Evolutionary conservation across 1,139 yeast genomes (phyloP), one percentile per base, ranked within the genome.

Genomic region (Geotrichum aggregatum): DNA sequence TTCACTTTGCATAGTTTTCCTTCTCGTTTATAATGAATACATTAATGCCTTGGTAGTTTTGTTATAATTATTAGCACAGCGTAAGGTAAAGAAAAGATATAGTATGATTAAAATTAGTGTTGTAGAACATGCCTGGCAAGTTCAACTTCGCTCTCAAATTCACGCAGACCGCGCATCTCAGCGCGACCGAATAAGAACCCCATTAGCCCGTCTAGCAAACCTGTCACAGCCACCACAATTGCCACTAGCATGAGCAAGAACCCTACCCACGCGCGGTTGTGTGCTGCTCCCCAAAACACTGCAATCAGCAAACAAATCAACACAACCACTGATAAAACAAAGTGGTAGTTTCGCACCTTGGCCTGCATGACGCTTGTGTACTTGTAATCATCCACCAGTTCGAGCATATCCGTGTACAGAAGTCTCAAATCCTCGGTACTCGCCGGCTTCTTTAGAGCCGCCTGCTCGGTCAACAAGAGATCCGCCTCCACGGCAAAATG

Each of bases 401-500:
- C 68, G 24, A 79, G 64, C 56, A 88, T 72, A 46, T 85, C 89
- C 41, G 74, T 70, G 61, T 83, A 82, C 11, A 82, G 71, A 16
- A 68, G 36, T 50, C 47, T 45, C 36, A 41, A 19, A n/a, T 54
- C 56, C 21, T 54, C 54, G 3, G 54, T 41, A 16, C 42, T 28
- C 10, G 42, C 54, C n/a, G 52, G 49, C 19, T 35, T 47, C 22
- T 52, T 48, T 18, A 31, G 34, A 6, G 14, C 36, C 31, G 33
- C 43, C 36, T 53, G 4, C 71, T 54, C 52, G 67, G 64, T 39
- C 83, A 66, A 24, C 24, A 36, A 35, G 47, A 64, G 56, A 16
- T 80, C 79, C 16, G 87, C 83, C 31, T 80, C 73, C 62, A 89
- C 86, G 0, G 92, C 99, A 74, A 94, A 92, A 72, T 92, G 98